Evolutionary conservation across 2,329 filamentous ascomycete genomes (phyloP).

Genomic region (Verticillium alfalfae): DNA sequence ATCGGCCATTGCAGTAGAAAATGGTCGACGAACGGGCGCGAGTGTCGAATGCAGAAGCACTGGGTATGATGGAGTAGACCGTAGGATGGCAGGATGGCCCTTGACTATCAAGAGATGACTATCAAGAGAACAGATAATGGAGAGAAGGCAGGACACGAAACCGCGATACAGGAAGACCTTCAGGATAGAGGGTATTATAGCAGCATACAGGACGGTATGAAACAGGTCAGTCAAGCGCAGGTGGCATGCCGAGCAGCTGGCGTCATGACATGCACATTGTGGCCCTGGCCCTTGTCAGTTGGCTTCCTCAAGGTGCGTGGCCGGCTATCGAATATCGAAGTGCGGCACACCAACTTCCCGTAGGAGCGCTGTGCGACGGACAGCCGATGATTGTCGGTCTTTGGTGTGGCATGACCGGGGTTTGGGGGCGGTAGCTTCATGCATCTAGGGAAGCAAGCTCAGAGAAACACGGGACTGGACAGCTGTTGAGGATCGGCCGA

Average conservation of each 20-base stretch:
- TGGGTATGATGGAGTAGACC: background rate
- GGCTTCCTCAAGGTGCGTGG: background rate
- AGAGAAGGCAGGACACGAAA: background rate
- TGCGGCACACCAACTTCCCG: background rate
- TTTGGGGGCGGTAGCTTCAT: background rate
- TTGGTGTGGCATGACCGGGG: background rate
- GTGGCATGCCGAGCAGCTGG: background rate
- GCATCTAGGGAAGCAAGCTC: background rate
- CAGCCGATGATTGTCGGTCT: background rate
- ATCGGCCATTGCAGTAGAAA: conserved; percentile 2
- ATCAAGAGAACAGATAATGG: background rate
- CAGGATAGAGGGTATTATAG: background rate
- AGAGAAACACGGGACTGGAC: background rate
- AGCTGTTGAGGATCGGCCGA: background rate
- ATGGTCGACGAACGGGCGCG: background rate
- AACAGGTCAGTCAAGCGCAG: background rate
- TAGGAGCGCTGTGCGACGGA: background rate
- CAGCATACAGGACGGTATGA: background rate
- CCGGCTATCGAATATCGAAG: background rate
- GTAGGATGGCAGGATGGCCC: background rate
- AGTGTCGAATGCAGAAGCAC: background rate
- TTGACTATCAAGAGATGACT: too few relatives aligned
- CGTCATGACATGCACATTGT: background rate
- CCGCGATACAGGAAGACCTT: background rate
- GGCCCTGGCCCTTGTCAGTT: background rate